Percentiles rank a stretch among this genome's conserved stretches.
These are phyloP conservation scores for Suillus cothurnatus DNA, from an alignment of 768 basidiomycete species.

Conservation along the genomic window DNA sequence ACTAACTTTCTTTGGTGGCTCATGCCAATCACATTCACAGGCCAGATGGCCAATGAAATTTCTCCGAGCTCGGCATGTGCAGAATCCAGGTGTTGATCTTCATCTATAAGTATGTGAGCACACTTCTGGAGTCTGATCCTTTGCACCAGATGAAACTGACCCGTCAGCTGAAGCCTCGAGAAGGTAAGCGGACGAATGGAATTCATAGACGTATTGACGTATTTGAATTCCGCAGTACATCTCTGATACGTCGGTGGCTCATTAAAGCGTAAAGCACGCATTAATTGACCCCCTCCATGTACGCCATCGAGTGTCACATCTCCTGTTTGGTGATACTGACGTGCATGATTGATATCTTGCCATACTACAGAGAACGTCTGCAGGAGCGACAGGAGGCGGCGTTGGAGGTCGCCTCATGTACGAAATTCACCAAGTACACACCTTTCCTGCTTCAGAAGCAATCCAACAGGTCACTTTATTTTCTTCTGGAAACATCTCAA, in stretches of 20 bases:
- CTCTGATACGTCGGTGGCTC: background rate
- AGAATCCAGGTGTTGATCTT: slow-evolving; percentile 12
- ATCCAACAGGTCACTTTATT: slow-evolving; percentile 17
- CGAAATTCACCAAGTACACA: background rate
- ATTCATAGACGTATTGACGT: slow-evolving; percentile 3
- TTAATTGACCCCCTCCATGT: slow-evolving; percentile 3
- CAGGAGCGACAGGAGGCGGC: slow-evolving; percentile 1
- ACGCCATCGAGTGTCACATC: slow-evolving; percentile 9
- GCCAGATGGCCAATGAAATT: slow-evolving; percentile 10
- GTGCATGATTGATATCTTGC: slow-evolving; percentile 7
- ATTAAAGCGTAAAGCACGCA: background rate
- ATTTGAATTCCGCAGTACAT: slow-evolving; percentile 1
- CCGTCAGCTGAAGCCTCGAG: slow-evolving; percentile 13
- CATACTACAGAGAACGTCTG: slow-evolving; percentile 13
- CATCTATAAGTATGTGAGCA: slow-evolving; percentile 10
- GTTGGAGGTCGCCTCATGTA: background rate
- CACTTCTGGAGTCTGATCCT: background rate
- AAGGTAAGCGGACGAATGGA: slow-evolving; percentile 11
- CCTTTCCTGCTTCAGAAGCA: slow-evolving; percentile 15
- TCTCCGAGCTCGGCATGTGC: slow-evolving; percentile 12
- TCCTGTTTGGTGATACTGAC: slow-evolving; percentile 5
- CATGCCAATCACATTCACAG: slow-evolving; percentile 3
- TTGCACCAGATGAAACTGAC: background rate
- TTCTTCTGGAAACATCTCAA: slow-evolving; percentile 11
- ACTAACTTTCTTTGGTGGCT: background rate